A percentile compares a stretch with the other conserved stretches of the same genome.
phyloP scores from a whole-genome alignment of 805 yeast genomes.

The Cyberlindnera samutprakarnensis region DNA sequence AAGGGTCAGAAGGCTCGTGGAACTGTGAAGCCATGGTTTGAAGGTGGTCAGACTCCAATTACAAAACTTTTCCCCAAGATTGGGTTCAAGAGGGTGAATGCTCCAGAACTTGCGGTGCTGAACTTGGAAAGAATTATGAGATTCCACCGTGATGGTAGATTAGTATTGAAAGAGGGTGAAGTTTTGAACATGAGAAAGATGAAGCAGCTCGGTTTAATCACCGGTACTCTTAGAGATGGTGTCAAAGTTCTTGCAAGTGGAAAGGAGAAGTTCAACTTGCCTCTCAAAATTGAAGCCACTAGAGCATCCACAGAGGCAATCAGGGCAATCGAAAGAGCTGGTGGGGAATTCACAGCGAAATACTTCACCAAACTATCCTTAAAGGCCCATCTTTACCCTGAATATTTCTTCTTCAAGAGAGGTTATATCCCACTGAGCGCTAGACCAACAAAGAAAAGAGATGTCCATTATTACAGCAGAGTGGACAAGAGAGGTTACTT shows the following conservation, averaged over 20 bases:
- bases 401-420: constrained; percentile 54
- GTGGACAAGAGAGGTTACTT: constrained; percentile 73
- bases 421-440: constrained; percentile 82
- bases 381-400: constrained; percentile 71
- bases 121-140: constrained; percentile 64
- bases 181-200: constrained; percentile 68
- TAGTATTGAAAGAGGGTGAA: constrained; percentile 51
- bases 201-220: constrained; percentile 64
- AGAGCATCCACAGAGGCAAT: constrained; percentile 75
- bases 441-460: constrained; percentile 77
- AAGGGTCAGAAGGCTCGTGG: constrained; percentile 98
- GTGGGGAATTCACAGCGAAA: constrained; percentile 67
- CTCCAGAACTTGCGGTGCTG: constrained; percentile 38
- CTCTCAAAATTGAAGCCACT: constrained; percentile 74
- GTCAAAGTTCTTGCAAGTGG: constrained; percentile 75
- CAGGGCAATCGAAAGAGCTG: constrained; percentile 58
- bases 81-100: constrained; percentile 71
- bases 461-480: constrained; percentile 70
- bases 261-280: constrained; percentile 39
- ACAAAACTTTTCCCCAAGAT: constrained; percentile 75
- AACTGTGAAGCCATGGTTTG: constrained; percentile 86
- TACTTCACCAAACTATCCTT: constrained; percentile 63
- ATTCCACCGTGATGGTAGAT: constrained; percentile 61
- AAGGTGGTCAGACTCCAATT: constrained; percentile 98
- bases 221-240: constrained; percentile 71